These are phyloP conservation scores for Saposhnikovia divaricata DNA, from an alignment of 129 eudicot genomes.

Conservation along the genomic window DNA sequence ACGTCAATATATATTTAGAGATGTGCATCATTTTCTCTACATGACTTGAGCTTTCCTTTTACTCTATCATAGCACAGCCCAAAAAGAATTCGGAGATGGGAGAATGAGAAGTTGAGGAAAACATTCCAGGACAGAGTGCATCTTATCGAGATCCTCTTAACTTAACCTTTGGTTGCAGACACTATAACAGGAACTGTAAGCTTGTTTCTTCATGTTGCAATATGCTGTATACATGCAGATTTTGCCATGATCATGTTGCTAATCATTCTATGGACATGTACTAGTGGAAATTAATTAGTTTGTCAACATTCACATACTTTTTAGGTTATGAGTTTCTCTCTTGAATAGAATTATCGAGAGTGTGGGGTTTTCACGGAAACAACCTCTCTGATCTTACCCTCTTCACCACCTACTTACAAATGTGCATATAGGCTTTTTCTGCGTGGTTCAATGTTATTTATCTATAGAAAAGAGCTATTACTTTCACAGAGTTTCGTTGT, in stretches of 20 bases:
- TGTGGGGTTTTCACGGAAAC: no score
- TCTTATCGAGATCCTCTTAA: constrained; percentile 57
- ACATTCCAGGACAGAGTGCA: constrained; percentile 51
- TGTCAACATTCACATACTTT: constrained; percentile 1
- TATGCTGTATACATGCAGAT: constrained; percentile 61
- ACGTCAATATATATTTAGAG: no score
- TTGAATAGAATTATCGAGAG: no score
- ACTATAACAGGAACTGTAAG: constrained; percentile 87
- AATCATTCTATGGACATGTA: constrained; percentile 87
- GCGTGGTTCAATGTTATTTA: no score
- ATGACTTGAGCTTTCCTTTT: no score
- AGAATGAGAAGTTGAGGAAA: constrained; percentile 25
- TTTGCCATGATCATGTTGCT: constrained; percentile 73
- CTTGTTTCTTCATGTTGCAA: constrained; percentile 84
- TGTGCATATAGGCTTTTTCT: no score
- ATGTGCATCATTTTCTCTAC: no score
- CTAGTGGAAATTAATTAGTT: neutral
- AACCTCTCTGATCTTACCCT: no score
- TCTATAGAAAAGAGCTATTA: no score
- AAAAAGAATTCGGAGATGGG: constrained; percentile 23
- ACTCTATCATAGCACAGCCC: constrained; percentile 47
- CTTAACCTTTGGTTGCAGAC: constrained; percentile 68
- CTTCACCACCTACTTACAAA: no score
- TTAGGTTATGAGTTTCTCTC: neutral
- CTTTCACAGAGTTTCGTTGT: no score